Evolutionary conservation across 2,329 filamentous ascomycete genomes (phyloP).

Genomic region (Nannizzia gypsea): DNA sequence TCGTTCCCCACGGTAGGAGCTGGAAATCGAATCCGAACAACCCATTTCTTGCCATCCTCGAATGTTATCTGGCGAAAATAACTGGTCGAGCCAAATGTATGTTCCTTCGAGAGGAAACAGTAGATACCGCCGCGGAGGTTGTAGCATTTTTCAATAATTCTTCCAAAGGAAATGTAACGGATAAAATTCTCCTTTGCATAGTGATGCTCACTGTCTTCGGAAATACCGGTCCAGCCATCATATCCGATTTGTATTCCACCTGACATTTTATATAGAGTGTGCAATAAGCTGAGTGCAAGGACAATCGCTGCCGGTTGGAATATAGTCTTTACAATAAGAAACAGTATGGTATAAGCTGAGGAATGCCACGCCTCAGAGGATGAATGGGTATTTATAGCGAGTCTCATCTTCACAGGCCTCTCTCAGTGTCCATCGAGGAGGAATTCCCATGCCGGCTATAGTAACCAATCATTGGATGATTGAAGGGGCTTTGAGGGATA

Average conservation of each 20-base stretch:
- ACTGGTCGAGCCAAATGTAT: constrained; percentile 5
- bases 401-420: background rate
- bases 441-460: background rate
- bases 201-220: background rate
- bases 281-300: no score
- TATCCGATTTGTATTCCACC: background rate
- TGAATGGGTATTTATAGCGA: background rate
- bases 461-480: background rate
- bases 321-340: background rate
- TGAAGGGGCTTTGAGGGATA: background rate
- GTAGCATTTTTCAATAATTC: background rate
- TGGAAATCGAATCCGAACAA: constrained; percentile 3
- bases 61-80: constrained; percentile 5
- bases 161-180: background rate
- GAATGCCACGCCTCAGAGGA: background rate
- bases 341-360: background rate
- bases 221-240: background rate
- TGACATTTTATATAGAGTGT: background rate
- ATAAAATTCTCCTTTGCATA: background rate
- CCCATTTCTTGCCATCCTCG: constrained; percentile 5
- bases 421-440: background rate
- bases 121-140: background rate
- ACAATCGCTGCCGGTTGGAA: background rate
- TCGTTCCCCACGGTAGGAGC: background rate
- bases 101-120: background rate